A percentile compares a stretch with the other conserved stretches of the same genome.
Conservation (phyloP, 345 rosid genomes). For the Hypericum androsaemum region DNA sequence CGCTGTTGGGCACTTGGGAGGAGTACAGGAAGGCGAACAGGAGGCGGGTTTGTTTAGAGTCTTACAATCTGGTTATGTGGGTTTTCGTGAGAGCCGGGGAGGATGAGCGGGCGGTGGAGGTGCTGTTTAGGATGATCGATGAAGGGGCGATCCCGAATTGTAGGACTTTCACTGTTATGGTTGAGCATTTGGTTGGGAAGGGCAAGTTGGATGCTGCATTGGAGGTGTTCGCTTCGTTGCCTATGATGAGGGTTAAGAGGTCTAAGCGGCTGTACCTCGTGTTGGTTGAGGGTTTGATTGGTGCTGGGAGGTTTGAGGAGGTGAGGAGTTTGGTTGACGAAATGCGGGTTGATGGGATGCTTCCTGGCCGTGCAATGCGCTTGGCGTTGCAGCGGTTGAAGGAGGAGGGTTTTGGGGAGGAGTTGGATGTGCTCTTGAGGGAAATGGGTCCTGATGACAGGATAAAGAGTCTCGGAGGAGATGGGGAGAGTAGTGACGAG, state of each 20-base stretch:
- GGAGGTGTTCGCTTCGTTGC: slow-evolving; percentile 48
- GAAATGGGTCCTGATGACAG: slow-evolving; percentile 69
- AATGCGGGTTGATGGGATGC: slow-evolving; percentile 59
- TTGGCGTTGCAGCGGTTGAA: slow-evolving; percentile 42
- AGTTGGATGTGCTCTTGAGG: slow-evolving; percentile 38
- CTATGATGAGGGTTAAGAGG: slow-evolving; percentile 69
- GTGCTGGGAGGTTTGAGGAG: slow-evolving; percentile 35
- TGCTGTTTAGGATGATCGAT: slow-evolving; percentile 42
- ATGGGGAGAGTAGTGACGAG: slow-evolving; percentile 26
- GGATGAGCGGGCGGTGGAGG: slow-evolving; percentile 40
- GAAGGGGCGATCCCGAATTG: slow-evolving; percentile 77
- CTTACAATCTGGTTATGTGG: slow-evolving; percentile 55
- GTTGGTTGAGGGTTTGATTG: slow-evolving; percentile 45
- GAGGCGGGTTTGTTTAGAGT: slow-evolving; percentile 49
- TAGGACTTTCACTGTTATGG: slow-evolving; percentile 67
- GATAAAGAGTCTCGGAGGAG: slow-evolving; percentile 35
- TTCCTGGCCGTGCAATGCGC: slow-evolving; percentile 50
- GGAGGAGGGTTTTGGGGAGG: slow-evolving; percentile 50
- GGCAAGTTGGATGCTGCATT: slow-evolving; percentile 58
- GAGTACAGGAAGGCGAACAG: slow-evolving; percentile 31
- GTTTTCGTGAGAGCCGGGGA: slow-evolving; percentile 33
- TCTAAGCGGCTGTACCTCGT: slow-evolving; percentile 55
- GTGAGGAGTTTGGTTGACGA: slow-evolving; percentile 49
- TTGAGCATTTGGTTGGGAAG: slow-evolving; percentile 53
- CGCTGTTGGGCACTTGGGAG: slow-evolving; percentile 52